phyloP scores from a whole-genome alignment of 805 yeast genomes.

The Zygosaccharomyces kombuchaensis region DNA sequence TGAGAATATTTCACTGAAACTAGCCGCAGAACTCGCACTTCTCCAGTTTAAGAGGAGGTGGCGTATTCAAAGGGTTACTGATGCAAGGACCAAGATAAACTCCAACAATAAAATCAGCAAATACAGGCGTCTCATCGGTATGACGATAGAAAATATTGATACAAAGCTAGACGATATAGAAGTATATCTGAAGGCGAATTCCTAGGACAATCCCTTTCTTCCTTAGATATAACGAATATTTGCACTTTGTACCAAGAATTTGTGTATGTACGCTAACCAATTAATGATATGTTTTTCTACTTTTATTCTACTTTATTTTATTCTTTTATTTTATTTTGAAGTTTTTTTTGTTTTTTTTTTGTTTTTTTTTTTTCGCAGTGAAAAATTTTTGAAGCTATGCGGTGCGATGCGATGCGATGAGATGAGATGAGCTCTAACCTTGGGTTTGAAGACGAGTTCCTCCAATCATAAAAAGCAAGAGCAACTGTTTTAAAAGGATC shows the following conservation, averaged over 20 bases:
- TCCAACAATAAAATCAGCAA: conserved; percentile 60
- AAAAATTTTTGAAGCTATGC: conserved; percentile 14
- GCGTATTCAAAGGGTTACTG: conserved; percentile 46
- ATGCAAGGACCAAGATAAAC: conserved; percentile 44
- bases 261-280: neutral
- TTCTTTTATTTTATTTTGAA: neutral
- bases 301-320: neutral
- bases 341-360: conserved; percentile 4
- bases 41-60: conserved; percentile 49
- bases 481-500: neutral
- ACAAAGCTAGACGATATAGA: conserved; percentile 78
- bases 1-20: conserved; percentile 14
- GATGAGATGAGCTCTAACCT: conserved; percentile 25
- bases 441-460: neutral
- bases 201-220: conserved; percentile 2
- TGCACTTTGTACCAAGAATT: neutral
- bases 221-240: neutral
- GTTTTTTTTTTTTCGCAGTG: conserved; percentile 2
- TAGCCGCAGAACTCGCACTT: conserved; percentile 43
- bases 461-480: neutral
- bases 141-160: conserved; percentile 73
- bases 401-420: conserved; percentile 25
- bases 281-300: neutral
- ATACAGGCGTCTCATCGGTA: conserved; percentile 74
- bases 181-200: conserved; percentile 33